These are phyloP conservation scores for Scorias spongiosa DNA, from an alignment of 2,329 filamentous ascomycete species.

Conservation along the genomic window DNA sequence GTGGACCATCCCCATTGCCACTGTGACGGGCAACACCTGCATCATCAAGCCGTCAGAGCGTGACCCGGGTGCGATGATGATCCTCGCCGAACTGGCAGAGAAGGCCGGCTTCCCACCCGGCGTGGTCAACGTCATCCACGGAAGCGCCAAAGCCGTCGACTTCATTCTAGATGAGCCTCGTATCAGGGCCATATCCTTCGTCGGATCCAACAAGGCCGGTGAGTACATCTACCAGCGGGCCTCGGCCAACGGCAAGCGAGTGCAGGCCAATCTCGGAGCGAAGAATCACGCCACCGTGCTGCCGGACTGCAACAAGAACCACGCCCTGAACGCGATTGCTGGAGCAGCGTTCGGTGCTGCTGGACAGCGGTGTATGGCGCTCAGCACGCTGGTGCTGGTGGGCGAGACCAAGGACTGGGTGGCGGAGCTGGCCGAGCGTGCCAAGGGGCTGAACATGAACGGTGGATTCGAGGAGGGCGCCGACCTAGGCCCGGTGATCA, in stretches of 20 bases:
- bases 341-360: constrained; percentile 76
- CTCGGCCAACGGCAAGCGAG: constrained; percentile 73
- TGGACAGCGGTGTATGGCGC: constrained; percentile 74
- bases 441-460: constrained; percentile 57
- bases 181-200: constrained; percentile 78
- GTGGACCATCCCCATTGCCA: constrained; percentile 79
- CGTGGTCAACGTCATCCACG: constrained; percentile 72
- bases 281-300: constrained; percentile 81
- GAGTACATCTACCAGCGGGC: constrained; percentile 72
- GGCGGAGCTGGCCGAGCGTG: constrained; percentile 59
- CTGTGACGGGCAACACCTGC: constrained; percentile 69
- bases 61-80: constrained; percentile 73
- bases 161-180: constrained; percentile 73
- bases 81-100: constrained; percentile 62
- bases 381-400: constrained; percentile 69
- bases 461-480: constrained; percentile 69
- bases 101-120: constrained; percentile 71
- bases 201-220: constrained; percentile 74
- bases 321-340: constrained; percentile 69
- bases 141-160: constrained; percentile 65
- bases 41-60: constrained; percentile 78
- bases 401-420: constrained; percentile 78
- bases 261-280: constrained; percentile 74
- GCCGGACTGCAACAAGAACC: constrained; percentile 81
- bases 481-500: constrained; percentile 71